These are phyloP conservation scores for Carex pumila DNA, from an alignment of 176 grass and related monocot species.

Conservation along the genomic window DNA sequence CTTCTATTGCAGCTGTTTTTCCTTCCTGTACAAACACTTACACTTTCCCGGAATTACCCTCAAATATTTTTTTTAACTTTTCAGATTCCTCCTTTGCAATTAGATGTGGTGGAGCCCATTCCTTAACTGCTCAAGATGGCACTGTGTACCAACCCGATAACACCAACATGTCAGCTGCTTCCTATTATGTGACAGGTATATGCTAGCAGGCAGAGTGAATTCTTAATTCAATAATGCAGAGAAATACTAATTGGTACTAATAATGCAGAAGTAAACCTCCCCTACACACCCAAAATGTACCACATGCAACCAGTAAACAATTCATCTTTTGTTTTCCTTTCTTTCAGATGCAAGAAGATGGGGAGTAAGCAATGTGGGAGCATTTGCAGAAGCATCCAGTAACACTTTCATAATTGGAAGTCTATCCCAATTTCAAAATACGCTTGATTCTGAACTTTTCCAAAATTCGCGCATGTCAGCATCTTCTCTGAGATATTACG, in stretches of 20 bases:
- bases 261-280: neutral
- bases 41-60: neutral
- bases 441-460: constrained; percentile 59
- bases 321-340: neutral
- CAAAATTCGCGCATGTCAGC: constrained; percentile 69
- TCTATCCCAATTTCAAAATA: constrained; percentile 50
- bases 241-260: neutral
- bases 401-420: constrained; percentile 43
- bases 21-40: neutral
- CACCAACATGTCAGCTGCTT: constrained; percentile 33
- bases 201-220: neutral
- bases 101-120: constrained; percentile 37
- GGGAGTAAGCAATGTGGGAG: constrained; percentile 72
- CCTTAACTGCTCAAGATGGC: constrained; percentile 45
- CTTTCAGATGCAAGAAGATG: constrained; percentile 29
- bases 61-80: neutral
- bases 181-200: constrained; percentile 43
- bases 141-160: constrained; percentile 42
- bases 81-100: constrained; percentile 66
- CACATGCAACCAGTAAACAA: neutral
- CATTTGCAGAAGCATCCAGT: constrained; percentile 27
- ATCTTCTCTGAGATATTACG: constrained; percentile 78
- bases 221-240: neutral
- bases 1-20: neutral
- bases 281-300: neutral